These are phyloP conservation scores for Stagonosporopsis vannaccii DNA, from an alignment of 2,329 filamentous ascomycete species.

Conservation along the genomic window DNA sequence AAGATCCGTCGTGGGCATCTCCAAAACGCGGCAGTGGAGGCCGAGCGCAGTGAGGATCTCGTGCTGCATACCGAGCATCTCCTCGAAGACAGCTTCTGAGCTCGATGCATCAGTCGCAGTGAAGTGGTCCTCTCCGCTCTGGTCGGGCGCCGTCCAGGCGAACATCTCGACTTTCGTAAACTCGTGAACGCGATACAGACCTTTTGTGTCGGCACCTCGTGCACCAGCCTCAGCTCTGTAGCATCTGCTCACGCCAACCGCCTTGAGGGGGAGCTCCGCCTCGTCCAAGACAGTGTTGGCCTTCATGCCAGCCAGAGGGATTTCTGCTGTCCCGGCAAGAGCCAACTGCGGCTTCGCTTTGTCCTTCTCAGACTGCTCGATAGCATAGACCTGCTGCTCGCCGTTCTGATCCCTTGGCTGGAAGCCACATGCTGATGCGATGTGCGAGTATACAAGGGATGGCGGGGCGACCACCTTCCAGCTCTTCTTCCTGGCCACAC, in stretches of 20 bases:
- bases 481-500: constrained; percentile 73
- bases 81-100: constrained; percentile 72
- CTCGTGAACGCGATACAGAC: constrained; percentile 95
- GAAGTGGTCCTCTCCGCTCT: constrained; percentile 43
- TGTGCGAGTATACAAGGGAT: constrained; percentile 89
- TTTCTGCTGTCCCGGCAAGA: constrained; percentile 90
- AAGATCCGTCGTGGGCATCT: constrained; percentile 90
- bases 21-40: constrained; percentile 85
- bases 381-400: constrained; percentile 89
- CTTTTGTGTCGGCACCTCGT: constrained; percentile 88
- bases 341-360: constrained; percentile 70
- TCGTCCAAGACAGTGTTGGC: constrained; percentile 74
- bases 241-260: constrained; percentile 87
- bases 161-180: constrained; percentile 99
- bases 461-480: constrained; percentile 87
- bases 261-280: constrained; percentile 74
- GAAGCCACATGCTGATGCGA: constrained; percentile 91
- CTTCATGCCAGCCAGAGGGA: constrained; percentile 90
- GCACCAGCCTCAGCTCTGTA: constrained; percentile 95
- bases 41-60: constrained; percentile 80
- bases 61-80: constrained; percentile 86
- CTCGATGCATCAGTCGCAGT: constrained; percentile 42
- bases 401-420: constrained; percentile 88
- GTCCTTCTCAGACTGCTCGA: constrained; percentile 72
- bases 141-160: constrained; percentile 77